These are phyloP conservation scores for Thelephora ganbajun DNA, from an alignment of 768 basidiomycete species.

Conservation along the genomic window DNA sequence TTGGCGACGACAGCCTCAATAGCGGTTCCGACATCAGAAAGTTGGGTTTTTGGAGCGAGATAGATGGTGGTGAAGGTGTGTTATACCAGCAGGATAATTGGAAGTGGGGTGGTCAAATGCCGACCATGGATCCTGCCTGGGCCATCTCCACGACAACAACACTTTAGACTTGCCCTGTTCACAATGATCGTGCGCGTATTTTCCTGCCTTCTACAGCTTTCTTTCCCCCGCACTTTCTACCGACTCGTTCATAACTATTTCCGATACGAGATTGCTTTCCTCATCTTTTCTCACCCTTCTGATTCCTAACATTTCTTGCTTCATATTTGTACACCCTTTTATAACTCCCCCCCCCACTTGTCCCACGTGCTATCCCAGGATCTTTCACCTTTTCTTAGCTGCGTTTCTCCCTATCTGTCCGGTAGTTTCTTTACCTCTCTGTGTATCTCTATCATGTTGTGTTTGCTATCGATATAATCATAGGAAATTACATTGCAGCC, in stretches of 20 bases:
- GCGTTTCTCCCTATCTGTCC: neutral
- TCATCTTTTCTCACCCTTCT: constrained; percentile 13
- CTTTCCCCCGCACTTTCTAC: constrained; percentile 4
- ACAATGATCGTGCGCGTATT: constrained; percentile 9
- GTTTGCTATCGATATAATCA: neutral
- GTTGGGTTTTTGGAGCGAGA: constrained; percentile 49
- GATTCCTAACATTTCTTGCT: constrained; percentile 13
- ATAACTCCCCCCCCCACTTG: neutral
- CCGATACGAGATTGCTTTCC: too few species aligned
- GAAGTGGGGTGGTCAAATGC: constrained; percentile 67
- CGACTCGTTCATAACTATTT: too few species aligned
- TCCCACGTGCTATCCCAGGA: neutral
- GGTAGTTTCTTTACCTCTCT: neutral
- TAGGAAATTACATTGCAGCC: too few species aligned
- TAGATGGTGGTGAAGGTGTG: constrained; percentile 62
- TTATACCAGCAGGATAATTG: constrained; percentile 46
- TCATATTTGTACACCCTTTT: constrained; percentile 14
- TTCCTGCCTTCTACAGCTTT: constrained; percentile 7
- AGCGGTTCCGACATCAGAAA: constrained; percentile 36
- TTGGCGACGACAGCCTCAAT: constrained; percentile 29
- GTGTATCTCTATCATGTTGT: neutral
- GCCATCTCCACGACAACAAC: constrained; percentile 33
- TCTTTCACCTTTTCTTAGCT: neutral
- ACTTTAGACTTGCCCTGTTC: constrained; percentile 3
- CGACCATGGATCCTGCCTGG: constrained; percentile 55